Evolutionary conservation across 768 basidiomycete genomes (phyloP).

Genomic region (Crucibulum laeve): DNA sequence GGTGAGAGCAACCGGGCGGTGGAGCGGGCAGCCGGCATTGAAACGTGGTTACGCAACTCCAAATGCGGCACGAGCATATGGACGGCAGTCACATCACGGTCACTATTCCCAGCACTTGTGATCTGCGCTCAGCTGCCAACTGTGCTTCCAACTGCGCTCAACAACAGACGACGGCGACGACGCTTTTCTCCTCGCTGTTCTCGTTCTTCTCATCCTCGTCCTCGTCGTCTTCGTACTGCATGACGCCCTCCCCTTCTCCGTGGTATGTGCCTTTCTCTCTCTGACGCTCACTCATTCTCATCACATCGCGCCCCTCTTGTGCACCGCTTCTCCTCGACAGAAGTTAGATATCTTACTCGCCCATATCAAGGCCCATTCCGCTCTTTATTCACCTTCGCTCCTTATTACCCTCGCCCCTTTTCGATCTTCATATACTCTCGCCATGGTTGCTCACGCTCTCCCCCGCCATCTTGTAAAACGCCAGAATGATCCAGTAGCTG

Average conservation of each 20-base stretch:
- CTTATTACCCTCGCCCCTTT: constrained; percentile 6
- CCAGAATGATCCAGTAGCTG: constrained; percentile 10
- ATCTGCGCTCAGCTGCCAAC: not conserved
- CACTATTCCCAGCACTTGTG: not conserved
- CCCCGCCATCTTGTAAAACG: constrained; percentile 11
- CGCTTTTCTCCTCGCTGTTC: not conserved
- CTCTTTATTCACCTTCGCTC: constrained; percentile 14
- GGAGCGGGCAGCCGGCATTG: no score
- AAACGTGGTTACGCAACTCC: no score
- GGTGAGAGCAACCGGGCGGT: no score
- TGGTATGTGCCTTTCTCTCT: not conserved
- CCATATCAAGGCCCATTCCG: constrained; percentile 13
- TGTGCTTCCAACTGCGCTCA: not conserved
- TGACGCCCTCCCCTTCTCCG: no score
- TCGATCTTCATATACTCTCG: constrained; percentile 1
- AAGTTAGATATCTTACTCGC: not conserved
- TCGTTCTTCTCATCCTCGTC: not conserved
- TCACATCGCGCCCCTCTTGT: not conserved
- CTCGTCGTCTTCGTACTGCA: no score
- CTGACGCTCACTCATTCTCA: not conserved
- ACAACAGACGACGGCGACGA: no score
- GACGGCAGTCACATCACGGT: no score
- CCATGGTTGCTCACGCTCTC: constrained; percentile 18
- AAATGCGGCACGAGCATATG: no score
- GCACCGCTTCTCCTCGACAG: not conserved